Base-by-base conservation (phyloP, 352 stramenopile species). In the Thalassiosira oceanica region DNA sequence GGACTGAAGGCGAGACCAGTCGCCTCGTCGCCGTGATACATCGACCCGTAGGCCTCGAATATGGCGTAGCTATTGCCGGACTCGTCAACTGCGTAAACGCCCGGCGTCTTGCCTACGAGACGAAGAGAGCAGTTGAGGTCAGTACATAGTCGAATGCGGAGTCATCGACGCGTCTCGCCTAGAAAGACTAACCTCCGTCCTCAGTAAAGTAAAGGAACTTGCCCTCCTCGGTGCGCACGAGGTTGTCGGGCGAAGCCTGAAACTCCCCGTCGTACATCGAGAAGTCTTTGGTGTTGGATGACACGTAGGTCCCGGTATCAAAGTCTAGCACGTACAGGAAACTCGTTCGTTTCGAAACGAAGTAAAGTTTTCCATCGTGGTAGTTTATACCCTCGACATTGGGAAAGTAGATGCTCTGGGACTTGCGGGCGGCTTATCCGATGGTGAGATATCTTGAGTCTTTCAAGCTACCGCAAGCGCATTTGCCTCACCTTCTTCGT, bases 1-100 rank as follows among this genome's bases (percentile, higher is more conserved):
- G 74, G 74, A 56, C 52, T 80, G 42, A 86, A 80, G 11, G 73
- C 69, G 2, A 86, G 44, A 31, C 78, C 78, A 10, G 69, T 80
- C 1, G 69, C 77, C 45, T 86, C 73, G 42, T 74, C 58, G 13
- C 50, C 27, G 27, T 61, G 35, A 23, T 57, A 53, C n/a, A 36
- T 42, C 24, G 26, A 21, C 24, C 5, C 28, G 20, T 48, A 54
- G 2, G 53, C 49, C 39, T 87, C 60, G 13, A 87, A 48, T 37
- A 86, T 69, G 3, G 69, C 65, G 44, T 67, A 84, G 20, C 43
- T 58, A 13, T 62, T 13, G 0, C 63, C 62, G 2, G 35, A 27
- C 36, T 11, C 8, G 31, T 78, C 55, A 21, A 21, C 10, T 5
- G 23, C 64, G 49, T 71, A 41, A 20, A 78, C 43, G 24, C 54